These are phyloP conservation scores for Tuber calosporum DNA, from an alignment of 495 filamentous ascomycete species.

Conservation along the genomic window DNA sequence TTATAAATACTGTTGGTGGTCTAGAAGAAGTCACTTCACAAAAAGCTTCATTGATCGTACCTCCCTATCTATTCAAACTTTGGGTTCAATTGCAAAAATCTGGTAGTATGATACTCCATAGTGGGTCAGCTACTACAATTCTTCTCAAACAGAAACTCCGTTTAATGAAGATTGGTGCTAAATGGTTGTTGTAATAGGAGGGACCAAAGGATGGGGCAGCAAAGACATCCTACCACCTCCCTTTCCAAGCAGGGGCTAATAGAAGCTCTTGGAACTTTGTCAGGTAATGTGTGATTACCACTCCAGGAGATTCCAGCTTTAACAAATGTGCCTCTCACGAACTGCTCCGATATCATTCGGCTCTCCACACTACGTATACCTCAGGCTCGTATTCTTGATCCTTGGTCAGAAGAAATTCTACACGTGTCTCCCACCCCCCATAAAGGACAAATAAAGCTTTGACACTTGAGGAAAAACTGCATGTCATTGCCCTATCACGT, in stretches of 20 bases:
- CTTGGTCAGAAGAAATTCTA: background rate
- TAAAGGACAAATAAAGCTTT: background rate
- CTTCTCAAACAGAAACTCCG: no score
- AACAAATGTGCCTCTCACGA: background rate
- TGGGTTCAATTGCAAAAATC: no score
- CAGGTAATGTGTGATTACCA: background rate
- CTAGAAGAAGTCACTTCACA: no score
- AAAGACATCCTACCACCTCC: no score
- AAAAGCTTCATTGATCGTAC: no score
- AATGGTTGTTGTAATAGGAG: no score
- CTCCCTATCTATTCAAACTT: no score
- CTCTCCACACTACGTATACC: background rate
- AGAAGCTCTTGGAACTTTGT: background rate
- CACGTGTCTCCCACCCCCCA: background rate
- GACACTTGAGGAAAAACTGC: background rate
- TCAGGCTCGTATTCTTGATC: background rate
- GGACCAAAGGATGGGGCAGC: no score
- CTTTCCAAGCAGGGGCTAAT: background rate
- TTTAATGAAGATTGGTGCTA: no score
- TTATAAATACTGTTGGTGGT: no score
- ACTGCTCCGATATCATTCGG: constrained; percentile 4
- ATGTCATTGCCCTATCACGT: background rate
- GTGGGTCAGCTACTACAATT: no score
- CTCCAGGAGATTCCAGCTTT: background rate
- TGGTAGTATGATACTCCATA: no score